A percentile compares a stretch with the other conserved stretches of the same genome.
phyloP scores from a whole-genome alignment of 768 basidiomycete species.

The Chalciporus chontae region DNA sequence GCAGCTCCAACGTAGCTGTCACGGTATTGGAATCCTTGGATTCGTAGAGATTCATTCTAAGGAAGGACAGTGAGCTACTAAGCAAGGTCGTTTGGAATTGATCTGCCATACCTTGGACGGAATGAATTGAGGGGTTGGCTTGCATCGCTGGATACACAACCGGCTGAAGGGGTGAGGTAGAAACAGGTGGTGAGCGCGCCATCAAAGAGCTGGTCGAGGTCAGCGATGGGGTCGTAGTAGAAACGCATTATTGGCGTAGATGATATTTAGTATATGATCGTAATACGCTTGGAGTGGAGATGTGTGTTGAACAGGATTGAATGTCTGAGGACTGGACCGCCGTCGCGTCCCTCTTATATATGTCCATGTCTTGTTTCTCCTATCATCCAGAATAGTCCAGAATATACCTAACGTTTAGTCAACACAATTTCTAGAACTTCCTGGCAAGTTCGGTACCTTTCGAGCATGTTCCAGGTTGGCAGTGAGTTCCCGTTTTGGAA shows the following conservation, averaged over 20 bases:
- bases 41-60: slow-evolving; percentile 45
- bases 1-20: slow-evolving; percentile 51
- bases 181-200: slow-evolving; percentile 22
- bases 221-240: too few relatives aligned
- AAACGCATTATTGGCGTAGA: too few relatives aligned
- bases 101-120: slow-evolving; percentile 15
- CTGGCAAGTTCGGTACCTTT: neutral
- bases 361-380: too few relatives aligned
- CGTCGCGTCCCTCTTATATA: too few relatives aligned
- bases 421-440: too few relatives aligned
- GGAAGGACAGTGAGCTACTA: neutral
- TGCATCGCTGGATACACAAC: neutral
- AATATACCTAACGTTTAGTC: too few relatives aligned
- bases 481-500: neutral
- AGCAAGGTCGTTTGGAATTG: neutral
- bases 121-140: slow-evolving; percentile 5
- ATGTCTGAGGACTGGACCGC: too few relatives aligned
- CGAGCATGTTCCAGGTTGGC: neutral
- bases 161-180: neutral
- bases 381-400: too few relatives aligned
- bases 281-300: too few relatives aligned
- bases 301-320: too few relatives aligned
- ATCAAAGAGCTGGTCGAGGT: too few relatives aligned
- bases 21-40: slow-evolving; percentile 37
- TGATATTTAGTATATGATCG: too few relatives aligned